A percentile compares a stretch with the other conserved stretches of the same genome.
Evolutionary conservation across 1,139 yeast species (phyloP).

Genomic region (Sugiyamaella sp.): DNA sequence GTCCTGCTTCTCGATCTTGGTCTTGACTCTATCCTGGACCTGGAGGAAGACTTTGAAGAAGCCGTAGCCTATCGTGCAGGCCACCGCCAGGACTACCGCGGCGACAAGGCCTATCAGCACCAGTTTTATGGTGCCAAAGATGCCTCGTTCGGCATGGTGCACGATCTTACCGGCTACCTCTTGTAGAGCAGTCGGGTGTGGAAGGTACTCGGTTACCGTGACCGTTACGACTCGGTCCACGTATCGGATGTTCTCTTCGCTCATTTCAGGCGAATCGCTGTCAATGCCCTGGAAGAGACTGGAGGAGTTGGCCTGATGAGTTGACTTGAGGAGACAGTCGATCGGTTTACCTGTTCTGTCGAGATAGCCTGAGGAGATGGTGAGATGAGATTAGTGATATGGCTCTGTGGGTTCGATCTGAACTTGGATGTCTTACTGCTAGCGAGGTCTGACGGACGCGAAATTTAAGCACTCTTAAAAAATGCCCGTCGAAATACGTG

Average conservation of each 20-base stretch:
- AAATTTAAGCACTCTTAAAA: too few relatives aligned
- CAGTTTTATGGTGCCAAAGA: conserved; percentile 10
- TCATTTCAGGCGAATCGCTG: too few relatives aligned
- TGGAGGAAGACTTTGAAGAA: conserved; percentile 22
- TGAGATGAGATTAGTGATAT: too few relatives aligned
- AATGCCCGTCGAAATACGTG: too few relatives aligned
- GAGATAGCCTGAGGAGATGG: too few relatives aligned
- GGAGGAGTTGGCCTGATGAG: too few relatives aligned
- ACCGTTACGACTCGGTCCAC: conserved; percentile 15
- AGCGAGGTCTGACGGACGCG: too few relatives aligned
- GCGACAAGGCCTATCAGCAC: conserved; percentile 11
- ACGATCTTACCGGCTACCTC: conserved; percentile 6
- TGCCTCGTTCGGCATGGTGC: conserved; percentile 1
- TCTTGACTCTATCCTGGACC: conserved; percentile 21
- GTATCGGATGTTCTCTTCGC: conserved; percentile 9
- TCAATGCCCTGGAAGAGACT: too few relatives aligned
- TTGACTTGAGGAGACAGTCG: too few relatives aligned
- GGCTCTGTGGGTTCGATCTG: too few relatives aligned
- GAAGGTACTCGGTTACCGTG: conserved; percentile 5
- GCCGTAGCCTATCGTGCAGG: conserved; percentile 22
- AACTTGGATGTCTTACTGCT: too few relatives aligned
- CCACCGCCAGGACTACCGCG: conserved; percentile 9
- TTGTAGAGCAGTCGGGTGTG: conserved; percentile 5
- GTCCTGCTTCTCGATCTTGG: conserved; percentile 25
- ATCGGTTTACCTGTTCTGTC: too few relatives aligned